Conservation (phyloP, 1,139 yeast species). For the Pichia sp. region DNA sequence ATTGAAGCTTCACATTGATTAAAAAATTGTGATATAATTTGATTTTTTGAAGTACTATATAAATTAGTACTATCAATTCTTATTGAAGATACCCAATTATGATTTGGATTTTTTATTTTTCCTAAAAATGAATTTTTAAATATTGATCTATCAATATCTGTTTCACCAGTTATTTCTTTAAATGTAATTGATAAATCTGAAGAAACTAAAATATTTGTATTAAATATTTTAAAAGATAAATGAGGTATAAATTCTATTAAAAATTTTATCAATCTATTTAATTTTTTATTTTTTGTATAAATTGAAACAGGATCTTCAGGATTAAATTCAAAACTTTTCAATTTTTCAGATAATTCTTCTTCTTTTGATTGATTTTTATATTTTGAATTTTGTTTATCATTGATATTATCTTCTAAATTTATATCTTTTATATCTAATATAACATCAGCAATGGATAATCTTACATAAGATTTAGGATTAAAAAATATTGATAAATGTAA, state of each 20-base stretch:
- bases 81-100: constrained; percentile 11
- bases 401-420: neutral
- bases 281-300: constrained; percentile 17
- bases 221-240: constrained; percentile 11
- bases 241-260: constrained; percentile 15
- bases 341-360: neutral
- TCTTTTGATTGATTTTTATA: neutral
- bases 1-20: constrained; percentile 10
- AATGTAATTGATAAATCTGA: constrained; percentile 5
- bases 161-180: constrained; percentile 5
- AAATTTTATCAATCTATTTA: constrained; percentile 15
- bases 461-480: neutral
- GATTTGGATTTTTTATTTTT: neutral
- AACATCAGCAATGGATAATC: constrained; percentile 1
- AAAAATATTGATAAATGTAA: constrained; percentile 13
- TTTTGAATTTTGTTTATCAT: no score
- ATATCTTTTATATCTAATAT: neutral
- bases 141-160: constrained; percentile 8
- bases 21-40: constrained; percentile 12
- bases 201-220: constrained; percentile 3
- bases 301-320: constrained; percentile 25
- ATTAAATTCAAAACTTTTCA: constrained; percentile 16
- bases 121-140: constrained; percentile 7
- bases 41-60: constrained; percentile 1
- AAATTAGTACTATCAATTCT: constrained; percentile 10